Base-by-base conservation (phyloP, 2,329 filamentous ascomycete species). In the Tothia fuscella region DNA sequence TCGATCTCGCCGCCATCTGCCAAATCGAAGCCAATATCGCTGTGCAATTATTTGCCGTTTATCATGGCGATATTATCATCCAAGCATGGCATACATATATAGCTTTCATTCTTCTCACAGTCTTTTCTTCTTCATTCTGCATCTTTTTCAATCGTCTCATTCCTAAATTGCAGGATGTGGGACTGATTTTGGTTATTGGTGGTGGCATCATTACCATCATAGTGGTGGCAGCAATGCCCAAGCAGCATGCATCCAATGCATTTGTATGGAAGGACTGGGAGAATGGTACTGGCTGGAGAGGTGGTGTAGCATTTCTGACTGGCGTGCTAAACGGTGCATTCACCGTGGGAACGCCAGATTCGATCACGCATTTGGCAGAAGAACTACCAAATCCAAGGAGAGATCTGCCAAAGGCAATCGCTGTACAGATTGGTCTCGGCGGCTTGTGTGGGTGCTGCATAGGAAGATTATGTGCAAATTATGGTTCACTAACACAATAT, bases 301-400 rank as follows among this genome's bases (percentile, higher is more conserved):
- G 62, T 40, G 75, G 75, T 13, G 71, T 81, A n/a, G 75, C 76
- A 2, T 81, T 82, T 47, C 60, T 80, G 20, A 62, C 72, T 1
- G 77, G 78, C 14, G 78, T 81, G 55, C 63, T 82, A 19, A 84
- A 84, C 50, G 80, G 78, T 9, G 79, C 79, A 3, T 84, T 75
- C 53, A 72, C 74, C 33, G 72, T 83, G 9, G 80, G 78, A 5
- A 35, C 16, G 14, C 57, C 56, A 16, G 80, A 84, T 52, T 73
- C 75, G 36, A 72, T 76, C 2, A 75, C 76, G 1, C 79, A 82
- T 19, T 10, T 82, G 33, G 74, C 77, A 0, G 78, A 83, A 59
- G 58, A 63, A 47, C 42, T 51, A 7, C 56, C 56, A 17, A 44
- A 47, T 7, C 61, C 61, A 3, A 50, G 55, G 6, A 46, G 46